Conservation (phyloP, 2,329 filamentous ascomycete genomes). For the Claviceps maximensis region DNA sequence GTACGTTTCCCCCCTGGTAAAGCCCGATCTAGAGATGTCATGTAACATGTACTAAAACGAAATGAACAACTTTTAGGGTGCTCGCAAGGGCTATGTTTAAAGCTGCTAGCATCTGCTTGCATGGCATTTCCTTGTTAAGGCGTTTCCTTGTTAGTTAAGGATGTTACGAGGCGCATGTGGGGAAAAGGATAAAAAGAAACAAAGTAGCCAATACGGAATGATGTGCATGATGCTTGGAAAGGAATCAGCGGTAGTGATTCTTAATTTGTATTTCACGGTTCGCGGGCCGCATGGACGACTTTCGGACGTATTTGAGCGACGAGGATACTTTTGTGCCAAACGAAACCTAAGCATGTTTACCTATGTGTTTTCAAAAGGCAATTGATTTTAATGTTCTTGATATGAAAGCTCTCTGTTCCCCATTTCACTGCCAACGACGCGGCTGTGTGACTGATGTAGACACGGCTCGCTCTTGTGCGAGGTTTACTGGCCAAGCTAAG, state of each 20-base stretch:
- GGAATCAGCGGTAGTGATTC: slow-evolving; percentile 3
- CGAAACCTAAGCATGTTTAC: background rate
- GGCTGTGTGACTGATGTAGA: background rate
- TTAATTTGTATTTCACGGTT: background rate
- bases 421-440: background rate
- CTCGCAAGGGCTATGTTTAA: slow-evolving; percentile 57
- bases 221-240: slow-evolving; percentile 13
- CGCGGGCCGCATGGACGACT: background rate
- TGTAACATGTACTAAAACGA: slow-evolving; percentile 6
- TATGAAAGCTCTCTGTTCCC: background rate
- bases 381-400: no score
- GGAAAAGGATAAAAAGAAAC: slow-evolving; percentile 2
- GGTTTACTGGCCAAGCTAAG: slow-evolving; percentile 14
- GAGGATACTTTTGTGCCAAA: background rate
- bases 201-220: slow-evolving; percentile 14
- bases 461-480: background rate
- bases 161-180: slow-evolving; percentile 19
- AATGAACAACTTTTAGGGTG: slow-evolving; percentile 31
- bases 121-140: background rate
- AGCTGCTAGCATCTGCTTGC: slow-evolving; percentile 7
- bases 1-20: slow-evolving; percentile 24
- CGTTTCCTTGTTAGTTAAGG: slow-evolving; percentile 14
- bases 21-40: background rate
- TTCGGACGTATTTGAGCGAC: background rate
- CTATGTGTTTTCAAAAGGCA: no score